Base-by-base conservation (phyloP, 768 basidiomycete species). In the Boletus rubescentipes region DNA sequence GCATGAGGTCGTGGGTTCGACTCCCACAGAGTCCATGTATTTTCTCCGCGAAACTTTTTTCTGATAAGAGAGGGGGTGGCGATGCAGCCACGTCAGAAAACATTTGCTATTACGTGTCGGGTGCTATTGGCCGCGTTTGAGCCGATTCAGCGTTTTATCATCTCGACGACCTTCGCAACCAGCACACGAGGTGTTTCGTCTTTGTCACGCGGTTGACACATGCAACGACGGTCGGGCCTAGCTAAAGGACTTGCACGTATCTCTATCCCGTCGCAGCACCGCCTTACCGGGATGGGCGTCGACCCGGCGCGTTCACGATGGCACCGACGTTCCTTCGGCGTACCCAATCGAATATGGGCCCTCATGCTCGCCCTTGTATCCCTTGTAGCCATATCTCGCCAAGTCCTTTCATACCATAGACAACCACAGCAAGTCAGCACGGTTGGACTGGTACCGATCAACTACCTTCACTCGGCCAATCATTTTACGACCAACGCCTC, bases 401-500 rank as follows among this genome's bases (percentile, higher is more conserved):
- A 77, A 49, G 69, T 84, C 35, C 71, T 80, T 20, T 81, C 75
- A 2, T 71, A 67, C 18, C 69, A 69, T 21, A 55, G 58, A 21
- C 66, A 46, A 49, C 61, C 58, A 5, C 56, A 39, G 10, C 62
- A 46, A 54, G 37, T 72, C 55, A 68, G 52, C 55, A 79, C 76
- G 9, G 73, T 76, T 3, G 74, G 80, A 54, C 75, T 89, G 34
- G 79, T 80, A 45, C 73, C 93, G 1, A 86, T 88, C 64, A 92
- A 95, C 69, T 96, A 96, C 68, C 76, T 97, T 53, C 93, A 95
- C 68, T 72, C 77, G 40, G 61, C 74, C 35, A 66, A 72, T 36
- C 51, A 58, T 54, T 55, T 55, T 18, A 14, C 49, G 30, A 9
- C 38, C 43, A 72, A 70, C 61, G 63, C 12, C 70, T 79, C 46